Evolutionary conservation across 2,329 filamentous ascomycete genomes (phyloP).

Genomic region (Cercospora zeae-maydis): DNA sequence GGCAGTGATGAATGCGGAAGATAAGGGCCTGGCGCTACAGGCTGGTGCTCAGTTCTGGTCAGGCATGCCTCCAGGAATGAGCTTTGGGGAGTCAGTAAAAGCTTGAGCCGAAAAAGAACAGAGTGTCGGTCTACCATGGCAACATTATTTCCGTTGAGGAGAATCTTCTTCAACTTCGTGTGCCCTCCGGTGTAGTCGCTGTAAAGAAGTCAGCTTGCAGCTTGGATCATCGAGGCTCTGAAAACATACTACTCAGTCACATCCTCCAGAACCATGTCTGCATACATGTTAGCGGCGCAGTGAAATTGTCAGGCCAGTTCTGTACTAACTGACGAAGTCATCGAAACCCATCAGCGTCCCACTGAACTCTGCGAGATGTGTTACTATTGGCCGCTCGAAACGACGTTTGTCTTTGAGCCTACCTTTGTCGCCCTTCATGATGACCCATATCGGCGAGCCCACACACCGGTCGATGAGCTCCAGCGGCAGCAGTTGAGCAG

Average conservation of each 20-base stretch:
- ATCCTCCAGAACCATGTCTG: slow-evolving; percentile 97
- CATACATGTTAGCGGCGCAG: not conserved
- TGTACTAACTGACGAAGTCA: slow-evolving; percentile 95
- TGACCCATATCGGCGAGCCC: slow-evolving; percentile 94
- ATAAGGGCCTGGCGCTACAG: not conserved
- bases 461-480: slow-evolving; percentile 99
- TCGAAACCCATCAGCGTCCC: slow-evolving; percentile 94
- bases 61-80: slow-evolving; percentile 31
- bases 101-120: not conserved
- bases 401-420: slow-evolving; percentile 29
- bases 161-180: slow-evolving; percentile 85
- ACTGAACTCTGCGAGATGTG: slow-evolving; percentile 71
- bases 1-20: not conserved
- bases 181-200: slow-evolving; percentile 88
- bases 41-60: slow-evolving; percentile 19
- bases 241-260: slow-evolving; percentile 83
- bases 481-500: slow-evolving; percentile 39
- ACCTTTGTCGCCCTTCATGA: slow-evolving; percentile 99
- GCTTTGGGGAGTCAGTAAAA: slow-evolving; percentile 13
- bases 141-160: slow-evolving; percentile 96
- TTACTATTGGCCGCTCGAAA: not conserved
- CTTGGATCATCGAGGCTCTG: too few species aligned
- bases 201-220: slow-evolving; percentile 7
- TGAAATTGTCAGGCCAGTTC: too few species aligned
- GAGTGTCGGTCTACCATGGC: slow-evolving; percentile 75